Percentiles rank a stretch among this genome's conserved stretches.
phyloP scores from a whole-genome alignment of 2,329 filamentous ascomycete genomes.

The Claviceps digitariae region DNA sequence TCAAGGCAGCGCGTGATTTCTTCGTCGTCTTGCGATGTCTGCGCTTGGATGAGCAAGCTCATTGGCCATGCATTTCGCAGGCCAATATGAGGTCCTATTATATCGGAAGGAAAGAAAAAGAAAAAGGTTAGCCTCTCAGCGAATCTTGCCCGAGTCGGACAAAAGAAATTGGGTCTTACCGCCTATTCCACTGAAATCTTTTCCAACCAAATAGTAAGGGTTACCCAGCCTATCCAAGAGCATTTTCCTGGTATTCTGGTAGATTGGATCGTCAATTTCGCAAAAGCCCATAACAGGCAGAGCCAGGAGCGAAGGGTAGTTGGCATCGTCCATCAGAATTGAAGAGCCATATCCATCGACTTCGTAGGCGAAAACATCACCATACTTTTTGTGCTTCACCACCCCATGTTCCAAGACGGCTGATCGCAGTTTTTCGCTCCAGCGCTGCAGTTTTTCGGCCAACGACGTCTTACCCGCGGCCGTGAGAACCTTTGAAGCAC shows the following conservation, averaged over 20 bases:
- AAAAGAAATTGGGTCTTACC: slow-evolving; percentile 34
- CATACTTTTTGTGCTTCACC: slow-evolving; percentile 59
- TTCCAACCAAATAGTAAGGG: slow-evolving; percentile 74
- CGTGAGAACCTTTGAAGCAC: slow-evolving; percentile 56
- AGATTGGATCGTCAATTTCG: slow-evolving; percentile 49
- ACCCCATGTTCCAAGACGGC: slow-evolving; percentile 81
- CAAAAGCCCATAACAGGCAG: slow-evolving; percentile 70
- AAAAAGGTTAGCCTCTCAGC: slow-evolving; percentile 5
- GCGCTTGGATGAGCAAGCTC: slow-evolving; percentile 81
- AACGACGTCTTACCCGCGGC: slow-evolving; percentile 40
- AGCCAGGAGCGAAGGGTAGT: slow-evolving; percentile 68
- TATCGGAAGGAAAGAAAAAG: background rate
- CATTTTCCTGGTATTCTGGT: slow-evolving; percentile 74
- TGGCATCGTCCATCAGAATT: slow-evolving; percentile 83
- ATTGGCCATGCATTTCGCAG: slow-evolving; percentile 93
- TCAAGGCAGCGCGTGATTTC: slow-evolving; percentile 67
- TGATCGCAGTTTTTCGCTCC: slow-evolving; percentile 50
- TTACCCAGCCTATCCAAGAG: slow-evolving; percentile 64
- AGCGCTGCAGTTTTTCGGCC: slow-evolving; percentile 41
- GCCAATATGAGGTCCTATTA: slow-evolving; percentile 53
- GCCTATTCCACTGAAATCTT: slow-evolving; percentile 74
- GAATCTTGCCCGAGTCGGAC: background rate
- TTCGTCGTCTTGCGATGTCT: slow-evolving; percentile 69
- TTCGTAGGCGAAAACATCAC: slow-evolving; percentile 74
- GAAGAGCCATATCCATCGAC: slow-evolving; percentile 75